Evolutionary conservation across 192 early-diverging fungal genomes (phyloP).

Genomic region (Backusella sp.): DNA sequence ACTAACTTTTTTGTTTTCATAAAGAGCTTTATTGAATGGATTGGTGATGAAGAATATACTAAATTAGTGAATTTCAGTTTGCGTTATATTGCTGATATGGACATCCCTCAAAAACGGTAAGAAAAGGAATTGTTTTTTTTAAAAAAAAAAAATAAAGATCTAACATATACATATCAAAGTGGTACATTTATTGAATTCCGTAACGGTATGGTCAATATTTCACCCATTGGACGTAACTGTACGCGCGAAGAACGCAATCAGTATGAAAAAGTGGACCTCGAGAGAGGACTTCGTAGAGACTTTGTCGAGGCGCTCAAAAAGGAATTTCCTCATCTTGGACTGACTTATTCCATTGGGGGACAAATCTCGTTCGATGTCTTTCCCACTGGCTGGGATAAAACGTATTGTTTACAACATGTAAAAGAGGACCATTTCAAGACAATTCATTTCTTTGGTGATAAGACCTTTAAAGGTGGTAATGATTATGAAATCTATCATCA

Average conservation of each 20-base stretch:
- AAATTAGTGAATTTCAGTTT: constrained; percentile 91
- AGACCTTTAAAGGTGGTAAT: constrained; percentile 96
- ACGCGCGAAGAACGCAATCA: constrained; percentile 81
- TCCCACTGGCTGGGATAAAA: constrained; percentile 99
- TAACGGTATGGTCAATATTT: constrained; percentile 98
- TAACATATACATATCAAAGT: constrained; percentile 35
- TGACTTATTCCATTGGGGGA: constrained; percentile 96
- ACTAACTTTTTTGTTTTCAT: background rate
- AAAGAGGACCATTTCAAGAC: constrained; percentile 81
- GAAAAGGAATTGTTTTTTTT: no score
- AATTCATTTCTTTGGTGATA: constrained; percentile 99
- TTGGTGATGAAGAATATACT: constrained; percentile 92
- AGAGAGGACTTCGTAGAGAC: constrained; percentile 76
- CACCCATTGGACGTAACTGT: constrained; percentile 95
- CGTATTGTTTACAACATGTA: constrained; percentile 91
- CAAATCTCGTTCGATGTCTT: constrained; percentile 99
- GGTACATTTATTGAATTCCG: constrained; percentile 98
- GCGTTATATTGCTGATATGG: constrained; percentile 91
- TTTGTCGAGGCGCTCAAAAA: constrained; percentile 78
- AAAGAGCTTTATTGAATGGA: constrained; percentile 84
- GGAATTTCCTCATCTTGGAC: constrained; percentile 78
- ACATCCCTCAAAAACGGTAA: constrained; percentile 90
- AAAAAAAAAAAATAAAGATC: background rate
- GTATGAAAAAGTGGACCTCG: constrained; percentile 87
- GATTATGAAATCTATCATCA: constrained; percentile 96